A percentile compares a stretch with the other conserved stretches of the same genome.
phyloP scores from a whole-genome alignment of 1,284 basidiomycete species.

The Papiliotrema laurentii region DNA sequence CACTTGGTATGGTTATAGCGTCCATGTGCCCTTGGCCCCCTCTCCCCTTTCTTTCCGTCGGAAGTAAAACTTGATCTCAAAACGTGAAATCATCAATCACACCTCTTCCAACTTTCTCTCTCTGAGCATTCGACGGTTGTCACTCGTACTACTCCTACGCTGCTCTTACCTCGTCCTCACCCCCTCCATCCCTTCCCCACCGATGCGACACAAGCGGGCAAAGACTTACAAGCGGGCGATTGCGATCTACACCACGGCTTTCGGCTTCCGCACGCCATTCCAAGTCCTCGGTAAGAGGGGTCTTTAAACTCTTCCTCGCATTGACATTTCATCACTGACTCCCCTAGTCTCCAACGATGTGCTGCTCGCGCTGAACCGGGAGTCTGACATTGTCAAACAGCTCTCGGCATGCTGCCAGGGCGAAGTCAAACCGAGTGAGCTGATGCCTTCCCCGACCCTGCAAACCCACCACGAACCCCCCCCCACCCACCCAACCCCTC shows the following conservation, averaged over 20 bases:
- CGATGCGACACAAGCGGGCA: slow-evolving; percentile 87
- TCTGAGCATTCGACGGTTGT: slow-evolving; percentile 6
- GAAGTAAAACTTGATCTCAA: background rate
- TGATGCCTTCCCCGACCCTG: background rate
- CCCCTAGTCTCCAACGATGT: slow-evolving; percentile 75
- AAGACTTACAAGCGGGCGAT: slow-evolving; percentile 90
- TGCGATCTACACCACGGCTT: slow-evolving; percentile 74
- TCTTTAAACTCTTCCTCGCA: background rate
- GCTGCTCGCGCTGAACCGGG: slow-evolving; percentile 65
- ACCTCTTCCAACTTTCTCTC: no score
- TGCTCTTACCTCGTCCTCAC: background rate
- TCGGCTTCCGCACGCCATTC: slow-evolving; percentile 86
- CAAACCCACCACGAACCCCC: no score
- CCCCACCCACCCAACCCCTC: background rate
- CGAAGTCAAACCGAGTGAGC: slow-evolving; percentile 79
- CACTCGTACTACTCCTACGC: background rate
- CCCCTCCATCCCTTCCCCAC: background rate
- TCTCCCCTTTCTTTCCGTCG: no score
- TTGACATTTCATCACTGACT: background rate
- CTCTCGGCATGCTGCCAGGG: slow-evolving; percentile 72
- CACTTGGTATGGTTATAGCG: background rate
- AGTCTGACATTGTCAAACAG: slow-evolving; percentile 70
- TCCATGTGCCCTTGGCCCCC: no score
- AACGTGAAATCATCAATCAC: no score
- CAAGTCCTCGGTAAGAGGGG: slow-evolving; percentile 68